Base-by-base conservation (phyloP, 345 rosid species). In the Brassica nigra region DNA sequence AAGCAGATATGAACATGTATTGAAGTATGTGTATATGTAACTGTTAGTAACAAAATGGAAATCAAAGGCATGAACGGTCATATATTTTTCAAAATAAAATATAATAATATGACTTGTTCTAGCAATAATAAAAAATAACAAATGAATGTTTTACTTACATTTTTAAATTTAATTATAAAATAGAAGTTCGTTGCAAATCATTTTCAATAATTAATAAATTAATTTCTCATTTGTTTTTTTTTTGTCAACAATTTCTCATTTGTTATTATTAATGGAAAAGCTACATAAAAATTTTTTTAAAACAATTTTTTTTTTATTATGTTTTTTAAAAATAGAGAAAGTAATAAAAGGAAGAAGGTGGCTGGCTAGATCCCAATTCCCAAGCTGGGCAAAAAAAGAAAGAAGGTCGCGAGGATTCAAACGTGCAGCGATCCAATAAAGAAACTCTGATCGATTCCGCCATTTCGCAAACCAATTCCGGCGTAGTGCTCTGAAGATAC, bases 401-500 rank as follows among this genome's bases (percentile, higher is more conserved):
- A 31, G 1, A 47, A 47, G 16, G 55, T 47, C 16, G 55, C 55
- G 2, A 47, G 55, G 55, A 12, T 29, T 58, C 4, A 27, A 78
- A 71, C 71, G 75, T 62, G 31, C 76, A 47, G 1, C 62, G 69
- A 71, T 16, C 44, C 11, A 9, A 42, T 42, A 42, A 42, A 42
- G 14, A 42, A 42, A 42, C 15, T 37, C 54, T n/a, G 57, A 52
- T 52, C 57, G 57, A 52, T 52, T 52, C 8, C 57, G 55, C 57
- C 18, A 62, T 52, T 54, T 42, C 59, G 20, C 2, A 4, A 0
- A 28, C 33, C 42, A 4, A 27, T 58, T 6, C 20, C 57, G 72
- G 76, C 67, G 71, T 3, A 8, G 11, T 29, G 27, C 1, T 42
- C 55, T 14, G 55, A 49, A 9, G 8, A 23, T 9, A 59, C 28